Conservation (phyloP, 2,329 filamentous ascomycete species). For the Paradendryphiella salina region DNA sequence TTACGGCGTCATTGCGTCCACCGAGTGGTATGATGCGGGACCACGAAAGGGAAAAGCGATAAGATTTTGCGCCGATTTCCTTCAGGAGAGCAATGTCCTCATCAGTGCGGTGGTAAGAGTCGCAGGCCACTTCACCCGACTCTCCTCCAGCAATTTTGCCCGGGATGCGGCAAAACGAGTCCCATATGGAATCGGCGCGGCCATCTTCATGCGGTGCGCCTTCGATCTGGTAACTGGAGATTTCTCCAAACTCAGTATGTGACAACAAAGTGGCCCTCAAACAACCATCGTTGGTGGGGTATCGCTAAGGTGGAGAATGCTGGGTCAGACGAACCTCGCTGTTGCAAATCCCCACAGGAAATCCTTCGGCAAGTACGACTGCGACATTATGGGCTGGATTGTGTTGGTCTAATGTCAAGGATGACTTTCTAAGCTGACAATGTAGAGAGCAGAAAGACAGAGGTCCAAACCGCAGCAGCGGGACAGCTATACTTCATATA, state of each 20-base stretch:
- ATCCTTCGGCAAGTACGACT: conserved; percentile 45
- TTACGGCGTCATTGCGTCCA: conserved; percentile 78
- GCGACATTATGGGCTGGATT: conserved; percentile 33
- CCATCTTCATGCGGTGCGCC: conserved; percentile 74
- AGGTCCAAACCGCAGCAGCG: conserved; percentile 14
- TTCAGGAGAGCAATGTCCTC: conserved; percentile 80
- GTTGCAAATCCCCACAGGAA: conserved; percentile 51
- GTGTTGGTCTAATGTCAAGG: conserved; percentile 4
- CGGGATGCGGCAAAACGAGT: conserved; percentile 78
- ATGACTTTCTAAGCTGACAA: conserved; percentile 8
- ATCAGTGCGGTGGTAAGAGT: conserved; percentile 78
- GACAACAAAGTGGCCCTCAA: conserved; percentile 7
- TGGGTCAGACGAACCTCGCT: conserved; percentile 43
- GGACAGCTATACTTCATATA: conserved; percentile 42
- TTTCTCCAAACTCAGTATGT: conserved; percentile 27
- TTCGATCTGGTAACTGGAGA: conserved; percentile 82
- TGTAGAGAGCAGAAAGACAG: conserved; percentile 6
- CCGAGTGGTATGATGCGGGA: conserved; percentile 84
- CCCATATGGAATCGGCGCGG: conserved; percentile 83
- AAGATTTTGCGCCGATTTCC: conserved; percentile 70
- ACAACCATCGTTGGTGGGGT: conserved; percentile 28
- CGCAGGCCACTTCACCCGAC: conserved; percentile 77
- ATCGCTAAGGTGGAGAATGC: conserved; percentile 18
- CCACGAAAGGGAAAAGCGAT: conserved; percentile 85
- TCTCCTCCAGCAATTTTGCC: conserved; percentile 81